Evolutionary conservation across 108 stramenopile species (phyloP).

Genomic region (Chaetoceros muelleri): DNA sequence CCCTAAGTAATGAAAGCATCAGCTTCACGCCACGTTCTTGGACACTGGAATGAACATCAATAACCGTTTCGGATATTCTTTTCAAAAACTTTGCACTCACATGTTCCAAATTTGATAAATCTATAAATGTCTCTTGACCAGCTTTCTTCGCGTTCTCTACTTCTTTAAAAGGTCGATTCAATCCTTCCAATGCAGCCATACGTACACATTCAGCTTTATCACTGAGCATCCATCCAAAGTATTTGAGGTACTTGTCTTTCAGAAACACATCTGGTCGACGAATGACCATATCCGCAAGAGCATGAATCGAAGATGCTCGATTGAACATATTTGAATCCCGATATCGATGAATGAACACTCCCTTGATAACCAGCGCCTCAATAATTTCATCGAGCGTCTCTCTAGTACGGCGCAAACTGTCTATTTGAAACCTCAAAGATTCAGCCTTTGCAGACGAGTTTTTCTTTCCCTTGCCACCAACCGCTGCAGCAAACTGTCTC

Average conservation of each 20-base stretch:
- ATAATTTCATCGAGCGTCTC: slow-evolving; percentile 56
- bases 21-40: slow-evolving; percentile 67
- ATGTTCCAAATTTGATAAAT: slow-evolving; percentile 38
- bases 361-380: slow-evolving; percentile 34
- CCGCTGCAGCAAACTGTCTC: slow-evolving; percentile 40
- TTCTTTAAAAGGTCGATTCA: slow-evolving; percentile 47
- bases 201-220: slow-evolving; percentile 64
- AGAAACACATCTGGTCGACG: slow-evolving; percentile 73
- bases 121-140: slow-evolving; percentile 32
- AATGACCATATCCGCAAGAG: slow-evolving; percentile 42
- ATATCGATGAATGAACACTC: slow-evolving; percentile 71
- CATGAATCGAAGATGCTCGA: slow-evolving; percentile 52
- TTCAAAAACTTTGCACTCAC: slow-evolving; percentile 62
- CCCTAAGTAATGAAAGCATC: slow-evolving; percentile 40
- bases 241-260: slow-evolving; percentile 78
- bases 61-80: slow-evolving; percentile 44
- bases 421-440: slow-evolving; percentile 36
- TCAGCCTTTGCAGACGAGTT: slow-evolving; percentile 30
- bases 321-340: slow-evolving; percentile 68
- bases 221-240: slow-evolving; percentile 81
- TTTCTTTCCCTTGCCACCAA: slow-evolving; percentile 8
- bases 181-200: slow-evolving; percentile 42
- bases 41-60: slow-evolving; percentile 45
- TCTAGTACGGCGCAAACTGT: slow-evolving; percentile 38
- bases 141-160: slow-evolving; percentile 12